Conservation (phyloP, 1,284 basidiomycete species). For the Leccinum subrobustum region DNA sequence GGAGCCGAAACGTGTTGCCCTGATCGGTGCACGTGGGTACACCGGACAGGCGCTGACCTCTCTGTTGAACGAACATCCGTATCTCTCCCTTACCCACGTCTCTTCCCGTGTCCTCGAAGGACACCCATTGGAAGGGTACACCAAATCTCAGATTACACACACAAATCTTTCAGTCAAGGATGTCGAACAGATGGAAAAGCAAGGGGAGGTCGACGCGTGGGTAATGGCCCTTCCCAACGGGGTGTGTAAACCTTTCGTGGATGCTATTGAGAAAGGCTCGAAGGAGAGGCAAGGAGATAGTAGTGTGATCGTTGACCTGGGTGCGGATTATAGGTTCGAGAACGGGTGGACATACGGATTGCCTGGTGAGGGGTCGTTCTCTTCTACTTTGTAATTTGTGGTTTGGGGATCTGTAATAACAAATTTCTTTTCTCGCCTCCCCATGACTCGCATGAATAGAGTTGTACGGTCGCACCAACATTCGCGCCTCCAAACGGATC, state of each 20-base stretch:
- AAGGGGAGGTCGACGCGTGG: conserved; percentile 92
- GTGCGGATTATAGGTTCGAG: conserved; percentile 96
- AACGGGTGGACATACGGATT: conserved; percentile 95
- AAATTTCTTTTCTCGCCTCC: conserved; percentile 24
- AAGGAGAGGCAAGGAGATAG: conserved; percentile 53
- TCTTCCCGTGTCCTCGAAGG: conserved; percentile 96
- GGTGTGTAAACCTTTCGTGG: conserved; percentile 95
- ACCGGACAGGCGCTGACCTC: conserved; percentile 92
- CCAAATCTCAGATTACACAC: conserved; percentile 75
- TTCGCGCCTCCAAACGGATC: conserved; percentile 78
- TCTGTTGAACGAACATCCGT: conserved; percentile 83
- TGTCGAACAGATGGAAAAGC: conserved; percentile 84
- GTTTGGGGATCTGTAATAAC: conserved; percentile 22
- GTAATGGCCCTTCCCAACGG: conserved; percentile 98
- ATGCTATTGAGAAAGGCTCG: conserved; percentile 83
- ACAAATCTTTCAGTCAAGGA: conserved; percentile 77
- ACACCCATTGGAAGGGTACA: conserved; percentile 78
- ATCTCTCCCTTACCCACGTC: conserved; percentile 89
- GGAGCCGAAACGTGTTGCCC: conserved; percentile 83
- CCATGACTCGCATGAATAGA: conserved; percentile 50
- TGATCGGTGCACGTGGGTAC: conserved; percentile 95
- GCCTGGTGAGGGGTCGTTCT: conserved; percentile 77
- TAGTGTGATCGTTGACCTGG: conserved; percentile 88
- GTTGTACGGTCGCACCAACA: conserved; percentile 76
- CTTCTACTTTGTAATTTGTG: conserved; percentile 22